A percentile compares a stretch with the other conserved stretches of the same genome.
Evolutionary conservation across 495 filamentous ascomycete genomes (phyloP).

Genomic region (Trichoderma reesei): DNA sequence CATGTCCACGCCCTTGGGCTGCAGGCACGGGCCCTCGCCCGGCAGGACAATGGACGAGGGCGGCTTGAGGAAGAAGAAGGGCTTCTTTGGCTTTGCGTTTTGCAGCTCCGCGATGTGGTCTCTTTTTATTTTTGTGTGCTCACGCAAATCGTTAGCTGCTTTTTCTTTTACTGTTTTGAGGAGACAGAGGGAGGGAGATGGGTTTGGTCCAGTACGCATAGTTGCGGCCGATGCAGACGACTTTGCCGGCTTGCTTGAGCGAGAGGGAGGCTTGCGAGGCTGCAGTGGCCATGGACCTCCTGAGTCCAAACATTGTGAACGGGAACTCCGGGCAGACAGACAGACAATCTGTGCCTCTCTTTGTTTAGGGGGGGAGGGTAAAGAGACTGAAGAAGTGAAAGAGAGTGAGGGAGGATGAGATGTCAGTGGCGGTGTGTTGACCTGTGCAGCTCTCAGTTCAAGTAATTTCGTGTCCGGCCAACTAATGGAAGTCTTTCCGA

Average conservation of each 20-base stretch:
- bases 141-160: constrained; percentile 16
- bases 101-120: constrained; percentile 93
- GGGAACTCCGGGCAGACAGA: no score
- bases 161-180: not conserved
- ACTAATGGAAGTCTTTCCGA: not conserved
- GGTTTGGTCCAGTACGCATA: constrained; percentile 63
- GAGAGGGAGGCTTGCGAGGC: constrained; percentile 26
- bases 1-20: constrained; percentile 68
- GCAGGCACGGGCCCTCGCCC: constrained; percentile 67
- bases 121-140: no score
- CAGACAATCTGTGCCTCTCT: not conserved
- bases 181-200: no score
- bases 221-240: constrained; percentile 96
- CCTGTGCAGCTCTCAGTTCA: not conserved
- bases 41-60: constrained; percentile 71
- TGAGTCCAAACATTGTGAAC: constrained; percentile 19
- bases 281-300: constrained; percentile 42
- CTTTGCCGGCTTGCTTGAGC: constrained; percentile 65
- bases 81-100: constrained; percentile 73
- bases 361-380: no score
- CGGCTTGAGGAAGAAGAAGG: constrained; percentile 99
- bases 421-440: no score
- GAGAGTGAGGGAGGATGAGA: no score
- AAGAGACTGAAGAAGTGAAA: no score
- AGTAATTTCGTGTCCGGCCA: not conserved